Conservation (phyloP, 345 rosid species). For the Mangifera indica region DNA sequence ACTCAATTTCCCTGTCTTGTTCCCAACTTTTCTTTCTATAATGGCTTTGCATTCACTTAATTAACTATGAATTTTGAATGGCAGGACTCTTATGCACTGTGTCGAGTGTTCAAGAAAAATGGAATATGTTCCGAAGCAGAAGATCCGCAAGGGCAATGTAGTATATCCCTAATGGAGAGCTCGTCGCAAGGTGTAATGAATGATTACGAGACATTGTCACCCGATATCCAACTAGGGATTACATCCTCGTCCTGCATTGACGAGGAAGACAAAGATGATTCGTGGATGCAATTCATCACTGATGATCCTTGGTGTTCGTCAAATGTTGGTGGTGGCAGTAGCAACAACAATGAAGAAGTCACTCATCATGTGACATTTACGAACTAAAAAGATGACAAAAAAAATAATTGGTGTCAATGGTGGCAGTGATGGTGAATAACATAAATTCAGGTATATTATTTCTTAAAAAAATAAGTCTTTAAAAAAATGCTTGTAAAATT, state of each 20-base stretch:
- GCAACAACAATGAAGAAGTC: slow-evolving; percentile 22
- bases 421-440: slow-evolving; percentile 14
- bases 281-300: slow-evolving; percentile 97
- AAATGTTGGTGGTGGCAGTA: slow-evolving; percentile 15
- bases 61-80: no score
- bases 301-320: slow-evolving; percentile 86
- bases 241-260: slow-evolving; percentile 42
- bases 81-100: slow-evolving; percentile 85
- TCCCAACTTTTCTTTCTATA: neutral
- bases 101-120: slow-evolving; percentile 95
- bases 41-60: no score
- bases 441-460: neutral
- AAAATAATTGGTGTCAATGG: neutral
- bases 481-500: slow-evolving; percentile 1
- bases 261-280: slow-evolving; percentile 77
- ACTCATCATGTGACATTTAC: slow-evolving; percentile 19
- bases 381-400: slow-evolving; percentile 11
- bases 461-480: neutral
- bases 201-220: slow-evolving; percentile 65
- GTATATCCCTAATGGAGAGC: slow-evolving; percentile 45
- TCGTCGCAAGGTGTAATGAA: slow-evolving; percentile 28
- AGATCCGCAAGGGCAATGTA: slow-evolving; percentile 58
- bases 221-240: slow-evolving; percentile 47
- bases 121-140: slow-evolving; percentile 71
- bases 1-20: neutral